Percentiles rank a stretch among this genome's conserved stretches.
These are phyloP conservation scores for Exophiala xenobiotica DNA, from an alignment of 2,329 filamentous ascomycete genomes.

Conservation along the genomic window DNA sequence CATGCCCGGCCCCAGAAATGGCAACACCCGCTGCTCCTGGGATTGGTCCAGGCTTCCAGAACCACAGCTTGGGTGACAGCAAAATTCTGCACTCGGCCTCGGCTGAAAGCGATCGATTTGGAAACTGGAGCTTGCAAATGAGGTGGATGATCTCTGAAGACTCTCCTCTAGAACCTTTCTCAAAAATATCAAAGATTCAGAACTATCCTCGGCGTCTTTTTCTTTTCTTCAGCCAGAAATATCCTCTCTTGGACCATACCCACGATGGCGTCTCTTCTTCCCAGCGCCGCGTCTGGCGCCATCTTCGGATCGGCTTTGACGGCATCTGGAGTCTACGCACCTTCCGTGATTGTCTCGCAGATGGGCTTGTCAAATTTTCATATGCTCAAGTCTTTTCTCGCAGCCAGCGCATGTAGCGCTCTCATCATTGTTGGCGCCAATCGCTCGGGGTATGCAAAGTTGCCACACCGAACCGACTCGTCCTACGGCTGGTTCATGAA, in stretches of 20 bases:
- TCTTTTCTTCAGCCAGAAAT: background rate
- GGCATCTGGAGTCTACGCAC: conserved; percentile 60
- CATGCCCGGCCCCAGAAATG: too few relatives aligned
- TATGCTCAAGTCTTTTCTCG: conserved; percentile 65
- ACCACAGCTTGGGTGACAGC: background rate
- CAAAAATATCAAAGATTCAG: too few relatives aligned
- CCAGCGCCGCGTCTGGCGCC: conserved; percentile 49
- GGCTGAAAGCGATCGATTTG: too few relatives aligned
- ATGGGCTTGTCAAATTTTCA: conserved; percentile 62
- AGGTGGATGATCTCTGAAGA: too few relatives aligned
- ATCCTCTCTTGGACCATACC: background rate
- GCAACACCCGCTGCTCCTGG: too few relatives aligned
- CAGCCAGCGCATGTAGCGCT: conserved; percentile 62
- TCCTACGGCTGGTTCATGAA: conserved; percentile 53
- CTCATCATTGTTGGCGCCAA: conserved; percentile 50
- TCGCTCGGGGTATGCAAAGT: conserved; percentile 42
- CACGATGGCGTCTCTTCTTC: conserved; percentile 22
- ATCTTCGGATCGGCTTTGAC: conserved; percentile 63
- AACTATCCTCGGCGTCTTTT: background rate
- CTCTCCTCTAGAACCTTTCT: too few relatives aligned
- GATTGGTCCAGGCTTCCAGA: background rate
- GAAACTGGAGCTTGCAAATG: too few relatives aligned
- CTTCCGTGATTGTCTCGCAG: conserved; percentile 60
- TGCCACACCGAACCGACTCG: conserved; percentile 53
- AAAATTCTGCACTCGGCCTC: too few relatives aligned